phyloP scores from a whole-genome alignment of 345 rosid species.

The Mercurialis annua region DNA sequence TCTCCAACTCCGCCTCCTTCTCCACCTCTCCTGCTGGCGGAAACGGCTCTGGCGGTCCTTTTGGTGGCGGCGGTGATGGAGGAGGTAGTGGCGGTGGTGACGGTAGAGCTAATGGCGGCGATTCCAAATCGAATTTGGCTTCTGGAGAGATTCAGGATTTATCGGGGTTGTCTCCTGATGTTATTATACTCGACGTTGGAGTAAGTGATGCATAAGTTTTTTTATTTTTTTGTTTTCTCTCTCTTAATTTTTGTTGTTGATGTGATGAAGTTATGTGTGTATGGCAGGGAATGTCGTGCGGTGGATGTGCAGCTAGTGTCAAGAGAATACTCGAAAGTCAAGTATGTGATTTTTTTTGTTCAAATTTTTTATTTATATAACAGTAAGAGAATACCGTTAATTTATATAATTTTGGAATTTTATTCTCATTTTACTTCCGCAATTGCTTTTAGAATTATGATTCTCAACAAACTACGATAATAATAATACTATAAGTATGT shows the following conservation, averaged over 20 bases:
- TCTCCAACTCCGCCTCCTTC: slow-evolving; percentile 49
- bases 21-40: slow-evolving; percentile 47
- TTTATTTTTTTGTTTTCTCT: neutral
- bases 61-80: slow-evolving; percentile 39
- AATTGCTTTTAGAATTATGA: neutral
- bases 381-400: too few species aligned
- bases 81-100: slow-evolving; percentile 53
- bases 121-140: slow-evolving; percentile 45
- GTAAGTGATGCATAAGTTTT: slow-evolving; percentile 55
- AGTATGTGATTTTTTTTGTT: slow-evolving; percentile 41
- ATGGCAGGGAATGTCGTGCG: slow-evolving; percentile 90
- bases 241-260: neutral
- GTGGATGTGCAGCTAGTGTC: slow-evolving; percentile 98
- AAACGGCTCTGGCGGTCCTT: slow-evolving; percentile 27
- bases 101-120: slow-evolving; percentile 53
- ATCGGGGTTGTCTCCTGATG: slow-evolving; percentile 51
- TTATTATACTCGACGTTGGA: slow-evolving; percentile 84
- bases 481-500: too few species aligned
- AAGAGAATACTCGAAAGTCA: slow-evolving; percentile 89
- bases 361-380: too few species aligned
- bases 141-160: slow-evolving; percentile 45
- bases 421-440: neutral
- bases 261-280: neutral
- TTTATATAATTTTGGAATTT: neutral
- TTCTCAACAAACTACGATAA: neutral